Conservation (phyloP, 2,329 filamentous ascomycete genomes). For the Zarea fungicola region DNA sequence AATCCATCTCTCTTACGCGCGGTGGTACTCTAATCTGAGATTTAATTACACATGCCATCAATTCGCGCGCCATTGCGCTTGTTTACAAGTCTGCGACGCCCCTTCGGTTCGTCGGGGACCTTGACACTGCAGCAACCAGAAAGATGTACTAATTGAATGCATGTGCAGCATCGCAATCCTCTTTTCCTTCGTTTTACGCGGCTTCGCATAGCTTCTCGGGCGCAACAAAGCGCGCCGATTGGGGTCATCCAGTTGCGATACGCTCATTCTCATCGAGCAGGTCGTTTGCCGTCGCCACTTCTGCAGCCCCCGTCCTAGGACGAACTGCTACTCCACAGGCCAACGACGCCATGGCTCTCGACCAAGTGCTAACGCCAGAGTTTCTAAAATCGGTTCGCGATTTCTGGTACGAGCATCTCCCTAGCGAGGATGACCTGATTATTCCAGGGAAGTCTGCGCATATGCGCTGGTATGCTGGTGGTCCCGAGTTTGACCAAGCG, state of each 20-base stretch:
- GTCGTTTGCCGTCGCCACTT: too few relatives aligned
- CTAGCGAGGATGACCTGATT: constrained; percentile 21
- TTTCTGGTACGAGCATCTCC: constrained; percentile 36
- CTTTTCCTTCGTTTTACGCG: too few relatives aligned
- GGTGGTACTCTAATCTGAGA: too few relatives aligned
- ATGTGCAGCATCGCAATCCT: background rate
- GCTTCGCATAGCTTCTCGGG: too few relatives aligned
- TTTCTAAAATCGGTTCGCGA: constrained; percentile 26
- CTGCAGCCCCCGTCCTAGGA: too few relatives aligned
- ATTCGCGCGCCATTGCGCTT: background rate
- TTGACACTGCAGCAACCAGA: too few relatives aligned
- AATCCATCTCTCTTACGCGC: too few relatives aligned
- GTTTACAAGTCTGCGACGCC: constrained; percentile 1
- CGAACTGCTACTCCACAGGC: background rate
- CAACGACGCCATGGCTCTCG: constrained; percentile 5
- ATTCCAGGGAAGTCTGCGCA: constrained; percentile 22
- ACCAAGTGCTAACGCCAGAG: constrained; percentile 21
- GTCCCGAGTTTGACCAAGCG: constrained; percentile 28
- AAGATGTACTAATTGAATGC: too few relatives aligned
- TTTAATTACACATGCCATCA: constrained; percentile 1
- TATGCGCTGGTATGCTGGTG: constrained; percentile 31
- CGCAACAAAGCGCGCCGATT: too few relatives aligned
- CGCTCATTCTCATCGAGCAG: too few relatives aligned
- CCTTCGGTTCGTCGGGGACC: constrained; percentile 7
- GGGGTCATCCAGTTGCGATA: too few relatives aligned